phyloP scores from a whole-genome alignment of 108 stramenopile genomes.

The Cyclotella kingstonii region DNA sequence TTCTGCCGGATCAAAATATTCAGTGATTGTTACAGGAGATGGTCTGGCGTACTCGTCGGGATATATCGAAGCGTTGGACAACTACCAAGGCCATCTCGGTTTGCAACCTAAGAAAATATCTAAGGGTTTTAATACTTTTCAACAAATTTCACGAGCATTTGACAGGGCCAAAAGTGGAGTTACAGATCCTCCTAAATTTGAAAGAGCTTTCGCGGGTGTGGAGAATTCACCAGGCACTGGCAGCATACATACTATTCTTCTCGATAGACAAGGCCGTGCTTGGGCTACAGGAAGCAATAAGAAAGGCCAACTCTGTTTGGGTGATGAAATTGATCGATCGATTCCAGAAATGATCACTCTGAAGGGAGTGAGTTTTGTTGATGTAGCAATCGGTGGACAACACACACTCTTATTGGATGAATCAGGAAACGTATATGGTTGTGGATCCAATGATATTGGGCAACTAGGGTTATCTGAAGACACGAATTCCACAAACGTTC shows the following conservation, averaged over 20 bases:
- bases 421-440: conserved; percentile 39
- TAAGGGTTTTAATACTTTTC: conserved; percentile 31
- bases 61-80: conserved; percentile 11
- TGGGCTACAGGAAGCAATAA: conserved; percentile 41
- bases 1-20: conserved; percentile 41
- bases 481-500: conserved; percentile 5
- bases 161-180: conserved; percentile 14
- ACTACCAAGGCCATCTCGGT: conserved; percentile 39
- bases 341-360: conserved; percentile 41
- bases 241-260: conserved; percentile 28
- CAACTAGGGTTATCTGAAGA: conserved; percentile 42
- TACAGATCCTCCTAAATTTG: conserved; percentile 25
- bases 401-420: conserved; percentile 42
- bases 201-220: conserved; percentile 40
- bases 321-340: conserved; percentile 28
- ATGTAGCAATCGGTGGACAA: conserved; percentile 46
- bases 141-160: conserved; percentile 29
- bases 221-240: conserved; percentile 22
- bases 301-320: conserved; percentile 38
- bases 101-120: conserved; percentile 20
- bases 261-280: conserved; percentile 32
- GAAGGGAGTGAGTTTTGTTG: conserved; percentile 27
- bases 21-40: conserved; percentile 16
- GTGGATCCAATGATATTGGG: conserved; percentile 49
- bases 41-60: conserved; percentile 28